Evolutionary conservation across 148 eudicot species (phyloP).

Genomic region (Pouteria glomerata): DNA sequence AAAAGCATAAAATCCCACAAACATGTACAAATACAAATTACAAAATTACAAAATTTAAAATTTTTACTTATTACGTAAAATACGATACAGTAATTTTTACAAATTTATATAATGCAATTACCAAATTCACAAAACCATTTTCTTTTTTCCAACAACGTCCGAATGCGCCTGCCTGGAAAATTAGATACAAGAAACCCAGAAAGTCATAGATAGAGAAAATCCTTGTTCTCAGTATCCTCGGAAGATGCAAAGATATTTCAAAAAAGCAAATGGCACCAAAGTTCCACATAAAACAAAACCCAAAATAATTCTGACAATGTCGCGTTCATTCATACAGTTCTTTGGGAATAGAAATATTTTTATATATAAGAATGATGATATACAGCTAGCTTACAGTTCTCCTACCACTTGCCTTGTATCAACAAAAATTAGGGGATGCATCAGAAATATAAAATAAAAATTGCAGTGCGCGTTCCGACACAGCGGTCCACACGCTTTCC

Average conservation of each 20-base stretch:
- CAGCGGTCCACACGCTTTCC: constrained; percentile 31
- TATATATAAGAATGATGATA: not conserved
- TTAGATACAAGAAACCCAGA: not conserved
- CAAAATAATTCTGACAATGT: not conserved
- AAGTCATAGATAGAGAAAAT: not conserved
- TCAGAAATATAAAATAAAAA: not conserved
- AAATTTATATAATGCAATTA: too few species aligned
- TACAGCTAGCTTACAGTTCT: constrained; percentile 9
- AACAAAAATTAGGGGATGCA: constrained; percentile 9
- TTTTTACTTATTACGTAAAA: too few species aligned
- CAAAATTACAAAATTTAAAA: too few species aligned
- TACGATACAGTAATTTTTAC: too few species aligned
- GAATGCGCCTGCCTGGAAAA: not conserved
- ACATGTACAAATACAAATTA: too few species aligned
- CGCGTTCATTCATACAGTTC: not conserved
- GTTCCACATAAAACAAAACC: not conserved
- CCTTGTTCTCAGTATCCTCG: not conserved
- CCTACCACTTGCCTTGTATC: constrained; percentile 9
- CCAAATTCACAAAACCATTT: too few species aligned
- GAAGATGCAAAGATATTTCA: not conserved
- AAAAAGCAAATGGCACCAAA: not conserved
- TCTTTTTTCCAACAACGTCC: too few species aligned
- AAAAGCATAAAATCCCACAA: too few species aligned
- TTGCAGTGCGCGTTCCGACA: not conserved
- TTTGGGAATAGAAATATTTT: not conserved